These are phyloP conservation scores for Cladophialophora chaetospira DNA, from an alignment of 2,329 filamentous ascomycete genomes.

Conservation along the genomic window DNA sequence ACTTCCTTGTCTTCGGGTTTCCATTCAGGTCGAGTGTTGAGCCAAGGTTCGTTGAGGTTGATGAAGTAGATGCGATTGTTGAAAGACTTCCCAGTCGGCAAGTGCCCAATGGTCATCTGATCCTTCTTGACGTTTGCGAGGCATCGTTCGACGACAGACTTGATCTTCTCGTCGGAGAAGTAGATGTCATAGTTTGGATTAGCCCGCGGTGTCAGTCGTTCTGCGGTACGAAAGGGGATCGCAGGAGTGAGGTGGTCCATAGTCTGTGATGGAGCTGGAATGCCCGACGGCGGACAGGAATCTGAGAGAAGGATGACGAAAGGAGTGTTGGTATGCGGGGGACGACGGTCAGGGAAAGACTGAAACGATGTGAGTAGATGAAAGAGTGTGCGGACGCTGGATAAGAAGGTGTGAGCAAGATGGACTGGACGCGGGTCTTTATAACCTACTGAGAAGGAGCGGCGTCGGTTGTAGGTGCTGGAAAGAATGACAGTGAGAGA, in stretches of 20 bases:
- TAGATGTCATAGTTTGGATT: slow-evolving; percentile 29
- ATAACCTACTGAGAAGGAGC: background rate
- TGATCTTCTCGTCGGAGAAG: slow-evolving; percentile 26
- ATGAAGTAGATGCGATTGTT: slow-evolving; percentile 32
- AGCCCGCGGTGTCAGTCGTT: slow-evolving; percentile 19
- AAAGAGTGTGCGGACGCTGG: background rate
- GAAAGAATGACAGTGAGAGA: background rate
- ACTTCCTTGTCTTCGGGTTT: background rate
- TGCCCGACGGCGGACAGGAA: background rate
- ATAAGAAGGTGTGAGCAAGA: background rate
- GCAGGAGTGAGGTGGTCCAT: background rate
- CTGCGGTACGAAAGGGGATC: background rate
- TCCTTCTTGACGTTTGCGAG: slow-evolving; percentile 22
- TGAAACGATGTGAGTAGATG: background rate
- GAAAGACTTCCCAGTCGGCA: slow-evolving; percentile 28
- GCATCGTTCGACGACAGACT: slow-evolving; percentile 19
- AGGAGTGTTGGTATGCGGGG: no score
- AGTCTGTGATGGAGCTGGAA: background rate
- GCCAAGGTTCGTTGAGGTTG: slow-evolving; percentile 18
- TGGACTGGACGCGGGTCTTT: background rate
- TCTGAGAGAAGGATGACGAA: no score
- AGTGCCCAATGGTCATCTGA: slow-evolving; percentile 20
- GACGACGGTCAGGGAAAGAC: no score
- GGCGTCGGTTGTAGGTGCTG: slow-evolving; percentile 8
- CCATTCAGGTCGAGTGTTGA: slow-evolving; percentile 9